Evolutionary conservation across 2,329 filamentous ascomycete genomes (phyloP).

Genomic region (Aureobasidium sp.): DNA sequence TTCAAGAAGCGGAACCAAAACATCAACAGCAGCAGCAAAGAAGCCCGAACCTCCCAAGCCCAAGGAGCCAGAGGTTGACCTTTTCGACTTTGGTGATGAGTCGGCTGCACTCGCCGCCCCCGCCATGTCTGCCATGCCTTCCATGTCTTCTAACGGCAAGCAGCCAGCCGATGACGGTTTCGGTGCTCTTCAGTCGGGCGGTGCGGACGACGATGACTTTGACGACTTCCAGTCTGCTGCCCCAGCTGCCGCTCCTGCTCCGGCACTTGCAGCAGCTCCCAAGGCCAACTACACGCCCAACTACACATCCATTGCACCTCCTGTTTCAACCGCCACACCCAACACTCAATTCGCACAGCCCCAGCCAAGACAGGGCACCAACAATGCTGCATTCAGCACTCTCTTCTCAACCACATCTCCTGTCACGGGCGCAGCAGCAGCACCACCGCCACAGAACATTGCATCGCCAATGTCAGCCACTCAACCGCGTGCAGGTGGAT

Average conservation of each 20-base stretch:
- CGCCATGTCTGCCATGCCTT: slow-evolving; percentile 32
- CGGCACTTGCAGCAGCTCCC: slow-evolving; percentile 26
- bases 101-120: slow-evolving; percentile 48
- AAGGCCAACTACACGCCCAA: slow-evolving; percentile 29
- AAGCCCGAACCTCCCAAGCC: slow-evolving; percentile 66
- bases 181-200: slow-evolving; percentile 86
- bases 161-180: slow-evolving; percentile 63
- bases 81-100: slow-evolving; percentile 77
- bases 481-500: slow-evolving; percentile 50
- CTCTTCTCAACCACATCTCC: slow-evolving; percentile 83
- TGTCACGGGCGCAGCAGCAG: slow-evolving; percentile 45
- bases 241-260: slow-evolving; percentile 36
- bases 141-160: slow-evolving; percentile 36
- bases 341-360: slow-evolving; percentile 69
- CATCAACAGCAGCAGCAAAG: slow-evolving; percentile 40
- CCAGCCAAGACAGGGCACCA: slow-evolving; percentile 73
- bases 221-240: slow-evolving; percentile 94
- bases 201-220: slow-evolving; percentile 72
- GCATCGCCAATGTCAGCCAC: slow-evolving; percentile 29
- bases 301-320: slow-evolving; percentile 36
- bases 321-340: slow-evolving; percentile 41
- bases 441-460: slow-evolving; percentile 21
- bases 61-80: slow-evolving; percentile 81
- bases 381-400: slow-evolving; percentile 71
- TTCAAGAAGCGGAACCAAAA: slow-evolving; percentile 20